Evolutionary conservation across 208 protist genomes (phyloP).

Genomic region (Crithidia brevicula): DNA sequence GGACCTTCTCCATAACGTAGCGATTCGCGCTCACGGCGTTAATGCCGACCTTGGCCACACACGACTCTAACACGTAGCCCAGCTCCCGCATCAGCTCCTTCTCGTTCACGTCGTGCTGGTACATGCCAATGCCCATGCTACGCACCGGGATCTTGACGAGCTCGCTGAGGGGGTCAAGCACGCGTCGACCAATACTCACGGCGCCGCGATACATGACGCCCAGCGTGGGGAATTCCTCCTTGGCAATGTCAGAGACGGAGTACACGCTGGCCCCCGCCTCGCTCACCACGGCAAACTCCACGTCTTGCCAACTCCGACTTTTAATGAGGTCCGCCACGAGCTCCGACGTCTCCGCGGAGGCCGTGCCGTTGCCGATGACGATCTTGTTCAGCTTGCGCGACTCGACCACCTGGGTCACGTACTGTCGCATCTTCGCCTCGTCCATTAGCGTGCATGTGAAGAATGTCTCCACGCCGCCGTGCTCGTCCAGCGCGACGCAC

Average conservation of each 20-base stretch:
- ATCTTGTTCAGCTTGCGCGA: slow-evolving; percentile 67
- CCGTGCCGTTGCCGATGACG: slow-evolving; percentile 89
- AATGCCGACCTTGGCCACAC: slow-evolving; percentile 80
- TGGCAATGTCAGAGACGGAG: slow-evolving; percentile 77
- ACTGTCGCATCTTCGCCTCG: slow-evolving; percentile 60
- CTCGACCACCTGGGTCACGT: slow-evolving; percentile 60
- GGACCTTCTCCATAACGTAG: slow-evolving; percentile 85
- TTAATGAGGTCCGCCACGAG: slow-evolving; percentile 66
- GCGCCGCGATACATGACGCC: slow-evolving; percentile 83
- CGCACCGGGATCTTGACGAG: slow-evolving; percentile 89
- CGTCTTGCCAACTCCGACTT: slow-evolving; percentile 37
- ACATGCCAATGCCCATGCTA: slow-evolving; percentile 92
- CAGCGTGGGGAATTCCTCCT: slow-evolving; percentile 75
- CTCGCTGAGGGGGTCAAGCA: slow-evolving; percentile 91
- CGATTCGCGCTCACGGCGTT: slow-evolving; percentile 74
- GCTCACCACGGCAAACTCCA: slow-evolving; percentile 84
- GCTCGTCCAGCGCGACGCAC: slow-evolving; percentile 80
- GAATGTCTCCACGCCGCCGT: slow-evolving; percentile 61
- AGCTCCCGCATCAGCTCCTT: slow-evolving; percentile 61
- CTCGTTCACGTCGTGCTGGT: slow-evolving; percentile 91
- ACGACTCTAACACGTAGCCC: slow-evolving; percentile 69
- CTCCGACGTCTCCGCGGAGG: slow-evolving; percentile 56
- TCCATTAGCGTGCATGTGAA: slow-evolving; percentile 80
- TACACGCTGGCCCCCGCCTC: slow-evolving; percentile 89
- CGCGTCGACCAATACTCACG: slow-evolving; percentile 87